Conservation (phyloP, 352 stramenopile genomes). For the Globisporangium rhizosaccharum region DNA sequence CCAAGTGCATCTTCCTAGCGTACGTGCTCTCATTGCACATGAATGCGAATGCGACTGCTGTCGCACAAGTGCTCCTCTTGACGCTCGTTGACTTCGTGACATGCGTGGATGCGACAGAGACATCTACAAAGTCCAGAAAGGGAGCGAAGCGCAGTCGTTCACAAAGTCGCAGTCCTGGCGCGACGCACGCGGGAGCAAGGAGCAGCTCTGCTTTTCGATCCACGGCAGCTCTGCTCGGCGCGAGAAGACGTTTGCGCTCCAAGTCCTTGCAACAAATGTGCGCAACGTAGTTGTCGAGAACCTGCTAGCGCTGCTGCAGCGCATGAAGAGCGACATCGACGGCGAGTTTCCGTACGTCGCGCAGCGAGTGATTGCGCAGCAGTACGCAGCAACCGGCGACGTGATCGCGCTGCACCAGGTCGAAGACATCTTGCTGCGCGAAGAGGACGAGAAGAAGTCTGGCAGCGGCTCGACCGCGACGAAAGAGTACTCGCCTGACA, state of each 20-base stretch:
- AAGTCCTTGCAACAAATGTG: constrained; percentile 36
- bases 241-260: constrained; percentile 39
- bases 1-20: constrained; percentile 38
- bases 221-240: constrained; percentile 18
- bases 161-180: constrained; percentile 46
- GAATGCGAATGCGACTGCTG: neutral
- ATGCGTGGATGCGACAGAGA: constrained; percentile 18
- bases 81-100: too few species aligned
- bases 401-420: constrained; percentile 38
- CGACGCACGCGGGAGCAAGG: constrained; percentile 31
- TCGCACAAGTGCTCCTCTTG: neutral
- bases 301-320: constrained; percentile 30
- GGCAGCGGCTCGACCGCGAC: neutral
- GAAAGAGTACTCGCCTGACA: constrained; percentile 8
- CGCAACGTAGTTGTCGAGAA: constrained; percentile 48
- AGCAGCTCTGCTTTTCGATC: constrained; percentile 46
- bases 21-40: constrained; percentile 13
- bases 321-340: constrained; percentile 42
- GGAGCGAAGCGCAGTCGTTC: constrained; percentile 37
- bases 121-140: constrained; percentile 36
- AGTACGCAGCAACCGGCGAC: constrained; percentile 33
- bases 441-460: constrained; percentile 36
- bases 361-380: constrained; percentile 34
- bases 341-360: constrained; percentile 44
- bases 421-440: constrained; percentile 34